These are phyloP conservation scores for Isoetes engelmannii DNA, from an alignment of 83 land plant genomes.

Conservation along the genomic window DNA sequence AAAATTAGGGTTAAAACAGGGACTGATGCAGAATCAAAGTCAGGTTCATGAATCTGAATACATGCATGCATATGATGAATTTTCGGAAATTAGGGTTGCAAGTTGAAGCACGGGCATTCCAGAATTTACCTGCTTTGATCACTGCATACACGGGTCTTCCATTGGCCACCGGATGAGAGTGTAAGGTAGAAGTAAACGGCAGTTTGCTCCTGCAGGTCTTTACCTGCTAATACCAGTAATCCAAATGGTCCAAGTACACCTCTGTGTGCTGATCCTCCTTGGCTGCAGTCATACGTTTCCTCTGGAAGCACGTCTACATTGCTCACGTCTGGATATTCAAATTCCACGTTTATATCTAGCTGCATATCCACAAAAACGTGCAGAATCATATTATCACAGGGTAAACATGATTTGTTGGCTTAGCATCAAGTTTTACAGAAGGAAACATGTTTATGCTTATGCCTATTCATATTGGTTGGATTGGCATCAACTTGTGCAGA, in stretches of 20 bases:
- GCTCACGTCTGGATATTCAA: conserved; percentile 29
- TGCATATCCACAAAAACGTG: conserved; percentile 11
- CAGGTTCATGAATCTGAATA: neutral
- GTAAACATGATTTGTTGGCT: too few relatives aligned
- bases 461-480: too few relatives aligned
- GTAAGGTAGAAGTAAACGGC: conserved; percentile 76
- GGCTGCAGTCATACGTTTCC: conserved; percentile 49
- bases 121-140: conserved; percentile 63
- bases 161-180: conserved; percentile 37
- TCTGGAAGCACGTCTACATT: conserved; percentile 12
- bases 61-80: neutral
- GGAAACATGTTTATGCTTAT: neutral
- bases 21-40: neutral
- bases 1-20: neutral
- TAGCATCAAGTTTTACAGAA: too few relatives aligned
- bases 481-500: neutral
- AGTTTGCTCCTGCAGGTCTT: conserved; percentile 58
- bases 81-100: neutral
- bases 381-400: neutral
- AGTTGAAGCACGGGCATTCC: neutral
- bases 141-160: conserved; percentile 62
- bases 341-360: conserved; percentile 73
- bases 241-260: conserved; percentile 86
- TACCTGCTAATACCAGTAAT: conserved; percentile 61
- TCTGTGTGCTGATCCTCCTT: conserved; percentile 47